phyloP scores from a whole-genome alignment of 163 green algal genomes.

The Scenedesmus sp. region DNA sequence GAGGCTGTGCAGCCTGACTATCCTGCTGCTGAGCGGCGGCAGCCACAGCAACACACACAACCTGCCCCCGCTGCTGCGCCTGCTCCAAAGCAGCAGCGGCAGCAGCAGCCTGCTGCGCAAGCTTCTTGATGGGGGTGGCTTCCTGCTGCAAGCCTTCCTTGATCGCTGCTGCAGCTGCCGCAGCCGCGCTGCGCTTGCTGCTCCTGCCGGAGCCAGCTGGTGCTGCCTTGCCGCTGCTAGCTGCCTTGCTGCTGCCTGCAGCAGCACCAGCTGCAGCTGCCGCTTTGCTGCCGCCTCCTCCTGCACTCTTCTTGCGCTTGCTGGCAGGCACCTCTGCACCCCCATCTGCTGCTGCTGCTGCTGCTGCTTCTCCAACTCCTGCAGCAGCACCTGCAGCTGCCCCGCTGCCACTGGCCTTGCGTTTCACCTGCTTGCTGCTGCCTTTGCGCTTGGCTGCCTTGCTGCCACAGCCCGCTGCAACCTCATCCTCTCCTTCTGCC shows the following conservation, averaged over 20 bases:
- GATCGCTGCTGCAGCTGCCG: background rate
- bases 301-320: background rate
- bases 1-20: background rate
- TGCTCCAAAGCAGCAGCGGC: background rate
- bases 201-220: background rate
- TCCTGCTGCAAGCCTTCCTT: background rate
- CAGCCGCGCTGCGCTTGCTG: conserved; percentile 15
- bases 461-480: background rate
- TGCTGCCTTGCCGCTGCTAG: background rate
- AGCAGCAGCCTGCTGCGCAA: background rate
- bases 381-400: background rate
- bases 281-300: background rate
- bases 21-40: background rate
- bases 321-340: background rate
- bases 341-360: background rate
- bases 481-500: background rate
- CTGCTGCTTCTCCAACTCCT: background rate
- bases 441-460: background rate
- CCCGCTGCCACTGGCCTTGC: background rate
- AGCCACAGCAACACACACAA: background rate
- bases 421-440: background rate
- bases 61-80: background rate
- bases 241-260: background rate
- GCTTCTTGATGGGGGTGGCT: background rate
- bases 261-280: background rate